Evolutionary conservation across 2,329 filamentous ascomycete species (phyloP), one percentile per base, ranked within the genome.

Genomic region (Colletotrichum sp.): DNA sequence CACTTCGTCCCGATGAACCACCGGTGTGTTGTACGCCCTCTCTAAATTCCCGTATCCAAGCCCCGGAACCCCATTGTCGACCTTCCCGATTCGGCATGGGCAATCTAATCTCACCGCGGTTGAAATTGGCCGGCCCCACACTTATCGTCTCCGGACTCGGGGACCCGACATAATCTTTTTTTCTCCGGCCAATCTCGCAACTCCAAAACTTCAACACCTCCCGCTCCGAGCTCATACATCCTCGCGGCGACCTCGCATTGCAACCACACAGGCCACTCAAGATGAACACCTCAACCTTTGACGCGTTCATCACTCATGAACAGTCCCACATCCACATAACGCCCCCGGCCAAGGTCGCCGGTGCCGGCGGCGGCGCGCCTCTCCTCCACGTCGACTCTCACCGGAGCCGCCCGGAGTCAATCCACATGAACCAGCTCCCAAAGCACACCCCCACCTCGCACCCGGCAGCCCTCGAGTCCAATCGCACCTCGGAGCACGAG

Each of bases 221-320:
- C 13, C 3, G 10, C 7, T 7, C 21, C 7, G 7, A 2, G 2
- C 18, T 13, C 43, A 12, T 6, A 4, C 4, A 13, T 2, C 4
- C 10, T 48, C 43, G 43, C 6, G 5, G n/a, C n/a, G 12, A 13
- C 21, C 4, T 12, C 0, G 18, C n/a, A 64, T 13, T 8, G n/a
- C 34, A 3, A 64, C 0, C 21, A 0, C 14, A 2, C 34, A 12
- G 30, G 13, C 1, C 6, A 9, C 1, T 0, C 43, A 39, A 24
- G 24, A 68, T 68, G 66, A 68, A 68, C 30, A 60, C 66, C 21
- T 39, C 66, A 60, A 68, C 66, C 9, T 60, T 68, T 1, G 66
- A 68, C 52, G 52, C 66, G 21, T 43, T 60, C 52, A 68, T 68
- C 52, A 68, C 52, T 18, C 66, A 68, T 39, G 66, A 68, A 30